These are phyloP conservation scores for Sistotremastrum niveocremeum DNA, from an alignment of 768 basidiomycete species.

Conservation along the genomic window DNA sequence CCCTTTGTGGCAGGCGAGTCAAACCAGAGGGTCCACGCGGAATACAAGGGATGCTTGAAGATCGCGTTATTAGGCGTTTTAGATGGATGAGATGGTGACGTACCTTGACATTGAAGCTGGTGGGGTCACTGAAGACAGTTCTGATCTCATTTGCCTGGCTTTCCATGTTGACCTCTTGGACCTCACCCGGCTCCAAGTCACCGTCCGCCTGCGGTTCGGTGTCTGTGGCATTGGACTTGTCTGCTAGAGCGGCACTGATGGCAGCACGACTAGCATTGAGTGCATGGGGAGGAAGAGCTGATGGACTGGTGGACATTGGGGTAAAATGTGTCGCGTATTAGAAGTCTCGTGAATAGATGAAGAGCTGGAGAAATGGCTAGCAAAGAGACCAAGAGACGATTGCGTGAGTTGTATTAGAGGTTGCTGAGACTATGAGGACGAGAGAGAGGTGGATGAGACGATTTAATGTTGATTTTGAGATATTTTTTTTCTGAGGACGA, in stretches of 20 bases:
- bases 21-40: slow-evolving; percentile 96
- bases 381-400: too few relatives aligned
- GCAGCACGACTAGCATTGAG: slow-evolving; percentile 73
- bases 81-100: slow-evolving; percentile 3
- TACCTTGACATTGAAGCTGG: slow-evolving; percentile 95
- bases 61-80: not conserved
- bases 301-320: slow-evolving; percentile 27
- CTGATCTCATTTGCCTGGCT: slow-evolving; percentile 70
- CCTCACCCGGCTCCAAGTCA: slow-evolving; percentile 61
- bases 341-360: not conserved
- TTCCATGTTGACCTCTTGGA: slow-evolving; percentile 78
- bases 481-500: too few relatives aligned
- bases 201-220: slow-evolving; percentile 19
- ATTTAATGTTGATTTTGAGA: too few relatives aligned
- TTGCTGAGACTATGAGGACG: too few relatives aligned
- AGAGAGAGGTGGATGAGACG: too few relatives aligned
- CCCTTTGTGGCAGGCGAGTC: slow-evolving; percentile 89
- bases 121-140: slow-evolving; percentile 88
- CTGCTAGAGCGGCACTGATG: slow-evolving; percentile 57
- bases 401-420: too few relatives aligned
- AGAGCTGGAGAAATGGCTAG: not conserved
- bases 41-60: slow-evolving; percentile 79
- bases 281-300: slow-evolving; percentile 46
- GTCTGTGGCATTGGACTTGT: slow-evolving; percentile 28
- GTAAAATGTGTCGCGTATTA: slow-evolving; percentile 2